Percentiles rank a stretch among this genome's conserved stretches.
These are phyloP conservation scores for Carex arenaria DNA, from an alignment of 202 grass and related monocot genomes.

Conservation along the genomic window DNA sequence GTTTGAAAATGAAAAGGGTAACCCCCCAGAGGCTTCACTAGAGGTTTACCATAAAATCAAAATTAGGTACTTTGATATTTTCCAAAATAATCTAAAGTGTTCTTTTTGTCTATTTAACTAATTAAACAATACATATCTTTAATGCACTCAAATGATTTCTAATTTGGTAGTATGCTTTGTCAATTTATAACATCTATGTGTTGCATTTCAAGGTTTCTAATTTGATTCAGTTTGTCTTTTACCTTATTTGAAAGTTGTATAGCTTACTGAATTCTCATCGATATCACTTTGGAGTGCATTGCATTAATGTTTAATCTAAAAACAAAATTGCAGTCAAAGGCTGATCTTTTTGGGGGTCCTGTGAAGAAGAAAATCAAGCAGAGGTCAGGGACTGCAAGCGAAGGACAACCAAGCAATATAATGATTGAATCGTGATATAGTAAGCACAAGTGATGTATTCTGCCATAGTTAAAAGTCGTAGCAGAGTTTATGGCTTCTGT, in stretches of 20 bases:
- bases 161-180: not conserved
- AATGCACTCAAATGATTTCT: not conserved
- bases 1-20: not conserved
- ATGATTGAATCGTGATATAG: not conserved
- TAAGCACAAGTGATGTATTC: not conserved
- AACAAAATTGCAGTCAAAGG: slow-evolving; percentile 10
- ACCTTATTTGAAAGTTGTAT: not conserved
- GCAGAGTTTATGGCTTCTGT: not conserved
- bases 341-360: not conserved
- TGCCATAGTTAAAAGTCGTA: not conserved
- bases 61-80: not conserved
- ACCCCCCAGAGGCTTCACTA: not conserved
- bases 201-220: not conserved
- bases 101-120: not conserved
- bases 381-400: not conserved
- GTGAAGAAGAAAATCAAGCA: slow-evolving; percentile 20
- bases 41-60: not conserved
- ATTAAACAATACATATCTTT: not conserved
- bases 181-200: not conserved
- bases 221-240: not conserved
- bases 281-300: not conserved
- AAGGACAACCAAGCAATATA: not conserved
- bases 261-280: not conserved
- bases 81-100: not conserved
- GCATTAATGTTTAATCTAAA: slow-evolving; percentile 1